These are phyloP conservation scores for Eurotiales sp. DNA, from an alignment of 2,329 filamentous ascomycete species.

Conservation along the genomic window DNA sequence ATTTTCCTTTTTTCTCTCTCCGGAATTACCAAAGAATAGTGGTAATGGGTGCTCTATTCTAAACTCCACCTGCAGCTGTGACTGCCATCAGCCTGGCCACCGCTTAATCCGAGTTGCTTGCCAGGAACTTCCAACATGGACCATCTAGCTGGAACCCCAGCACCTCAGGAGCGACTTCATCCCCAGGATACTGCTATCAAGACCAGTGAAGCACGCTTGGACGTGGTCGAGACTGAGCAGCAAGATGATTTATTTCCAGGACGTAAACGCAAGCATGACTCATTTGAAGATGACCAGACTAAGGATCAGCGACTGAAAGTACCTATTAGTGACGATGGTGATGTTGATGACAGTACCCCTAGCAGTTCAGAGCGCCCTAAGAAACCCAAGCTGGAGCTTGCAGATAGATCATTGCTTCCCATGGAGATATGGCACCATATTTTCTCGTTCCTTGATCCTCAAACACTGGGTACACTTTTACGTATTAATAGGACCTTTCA, in stretches of 20 bases:
- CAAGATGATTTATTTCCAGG: slow-evolving; percentile 1
- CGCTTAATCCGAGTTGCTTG: not conserved
- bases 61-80: slow-evolving; percentile 1
- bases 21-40: not conserved
- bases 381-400: slow-evolving; percentile 7
- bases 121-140: not conserved
- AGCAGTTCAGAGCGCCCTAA: not conserved
- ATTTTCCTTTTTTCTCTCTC: not conserved
- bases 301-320: not conserved
- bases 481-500: slow-evolving; percentile 65
- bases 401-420: slow-evolving; percentile 44
- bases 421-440: slow-evolving; percentile 67
- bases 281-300: slow-evolving; percentile 1
- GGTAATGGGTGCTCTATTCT: not conserved
- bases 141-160: not conserved
- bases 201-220: not conserved
- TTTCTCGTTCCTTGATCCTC: slow-evolving; percentile 64
- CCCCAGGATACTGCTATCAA: not conserved
- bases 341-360: not conserved
- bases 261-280: slow-evolving; percentile 16
- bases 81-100: not conserved
- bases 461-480: slow-evolving; percentile 61
- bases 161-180: slow-evolving; percentile 1
- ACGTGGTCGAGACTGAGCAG: not conserved
- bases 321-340: not conserved